phyloP scores from a whole-genome alignment of 805 yeast genomes.

The Suhomyces sp. region DNA sequence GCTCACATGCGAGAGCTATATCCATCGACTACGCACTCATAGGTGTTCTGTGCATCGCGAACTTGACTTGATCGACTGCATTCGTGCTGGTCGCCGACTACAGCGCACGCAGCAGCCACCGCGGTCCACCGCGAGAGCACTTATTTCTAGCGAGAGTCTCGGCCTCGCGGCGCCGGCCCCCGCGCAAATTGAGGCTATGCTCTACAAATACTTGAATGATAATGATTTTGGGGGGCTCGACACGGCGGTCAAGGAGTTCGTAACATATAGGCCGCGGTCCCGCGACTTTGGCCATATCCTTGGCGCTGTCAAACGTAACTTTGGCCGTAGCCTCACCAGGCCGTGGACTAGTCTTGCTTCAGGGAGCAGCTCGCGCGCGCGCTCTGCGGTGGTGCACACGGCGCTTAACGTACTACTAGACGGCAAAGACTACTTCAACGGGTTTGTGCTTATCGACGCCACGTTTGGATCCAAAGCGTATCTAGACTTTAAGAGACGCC shows the following conservation, averaged over 20 bases:
- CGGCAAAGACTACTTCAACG: slow-evolving; percentile 25
- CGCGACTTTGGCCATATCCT: slow-evolving; percentile 1
- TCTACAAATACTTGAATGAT: slow-evolving; percentile 2
- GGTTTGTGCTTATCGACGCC: slow-evolving; percentile 26
- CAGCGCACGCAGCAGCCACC: slow-evolving; percentile 1
- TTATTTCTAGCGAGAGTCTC: neutral
- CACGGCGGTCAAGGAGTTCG: slow-evolving; percentile 13
- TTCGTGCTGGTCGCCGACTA: slow-evolving; percentile 5
- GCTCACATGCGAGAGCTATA: slow-evolving; percentile 25
- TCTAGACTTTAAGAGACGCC: neutral
- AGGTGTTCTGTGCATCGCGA: slow-evolving; percentile 1
- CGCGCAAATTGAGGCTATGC: slow-evolving; percentile 3
- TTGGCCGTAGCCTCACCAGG: neutral
- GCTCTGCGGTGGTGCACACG: slow-evolving; percentile 2
- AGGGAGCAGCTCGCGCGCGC: neutral
- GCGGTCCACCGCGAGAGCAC: neutral
- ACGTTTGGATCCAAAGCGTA: slow-evolving; percentile 17
- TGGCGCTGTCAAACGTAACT: neutral
- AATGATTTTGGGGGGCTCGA: neutral
- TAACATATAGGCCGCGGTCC: slow-evolving; percentile 19
- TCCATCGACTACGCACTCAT: slow-evolving; percentile 13
- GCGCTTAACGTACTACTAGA: slow-evolving; percentile 19
- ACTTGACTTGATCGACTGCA: slow-evolving; percentile 1
- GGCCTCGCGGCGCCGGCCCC: neutral
- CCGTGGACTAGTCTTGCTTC: neutral